phyloP scores from a whole-genome alignment of 352 stramenopile genomes.

The Plasmopara halstedii region DNA sequence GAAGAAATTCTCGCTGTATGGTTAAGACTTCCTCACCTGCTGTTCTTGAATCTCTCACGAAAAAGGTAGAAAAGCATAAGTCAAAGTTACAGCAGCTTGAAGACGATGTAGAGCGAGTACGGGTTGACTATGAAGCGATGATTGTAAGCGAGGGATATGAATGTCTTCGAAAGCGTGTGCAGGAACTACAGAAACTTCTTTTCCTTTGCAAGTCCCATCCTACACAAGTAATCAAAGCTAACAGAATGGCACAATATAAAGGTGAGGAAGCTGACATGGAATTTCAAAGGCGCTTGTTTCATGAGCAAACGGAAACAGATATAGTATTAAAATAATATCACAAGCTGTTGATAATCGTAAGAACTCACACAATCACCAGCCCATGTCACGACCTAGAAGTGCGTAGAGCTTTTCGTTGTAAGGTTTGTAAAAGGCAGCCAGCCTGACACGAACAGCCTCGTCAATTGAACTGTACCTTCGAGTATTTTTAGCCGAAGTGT shows the following conservation, averaged over 20 bases:
- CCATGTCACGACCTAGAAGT: conserved; percentile 36
- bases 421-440: conserved; percentile 70
- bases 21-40: conserved; percentile 17
- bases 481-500: conserved; percentile 82
- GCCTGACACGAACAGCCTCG: conserved; percentile 38
- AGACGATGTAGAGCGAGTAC: conserved; percentile 17
- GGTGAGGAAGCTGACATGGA: conserved; percentile 22
- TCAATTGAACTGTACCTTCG: conserved; percentile 77
- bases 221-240: conserved; percentile 35
- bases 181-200: conserved; percentile 62
- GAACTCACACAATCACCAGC: neutral
- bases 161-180: conserved; percentile 36
- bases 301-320: conserved; percentile 56
- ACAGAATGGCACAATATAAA: conserved; percentile 27
- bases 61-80: conserved; percentile 41
- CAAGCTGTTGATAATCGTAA: conserved; percentile 9
- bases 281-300: conserved; percentile 34
- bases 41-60: conserved; percentile 36
- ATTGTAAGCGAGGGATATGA: conserved; percentile 37
- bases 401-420: conserved; percentile 76
- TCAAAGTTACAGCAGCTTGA: conserved; percentile 34
- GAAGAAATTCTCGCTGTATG: conserved; percentile 8
- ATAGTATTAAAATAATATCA: conserved; percentile 44
- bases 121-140: conserved; percentile 34
- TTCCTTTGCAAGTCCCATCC: conserved; percentile 55